Evolutionary conservation across 1,139 yeast genomes (phyloP).

Genomic region (Arxiozyma telluris): DNA sequence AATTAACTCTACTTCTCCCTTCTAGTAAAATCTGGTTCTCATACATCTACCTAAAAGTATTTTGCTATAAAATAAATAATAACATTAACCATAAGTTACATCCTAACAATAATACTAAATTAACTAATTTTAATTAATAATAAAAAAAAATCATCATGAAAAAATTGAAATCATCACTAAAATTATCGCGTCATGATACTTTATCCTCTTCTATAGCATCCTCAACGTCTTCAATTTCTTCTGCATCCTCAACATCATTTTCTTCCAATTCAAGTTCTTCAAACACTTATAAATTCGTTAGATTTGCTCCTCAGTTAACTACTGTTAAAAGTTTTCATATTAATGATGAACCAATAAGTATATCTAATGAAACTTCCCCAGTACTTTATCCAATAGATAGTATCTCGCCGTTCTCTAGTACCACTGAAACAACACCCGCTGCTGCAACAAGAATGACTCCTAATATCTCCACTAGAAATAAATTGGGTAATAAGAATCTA

Average conservation of each 20-base stretch:
- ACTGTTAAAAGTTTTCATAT: conserved; percentile 27
- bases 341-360: conserved; percentile 24
- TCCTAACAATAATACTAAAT: no score
- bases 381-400: conserved; percentile 5
- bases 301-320: conserved; percentile 29
- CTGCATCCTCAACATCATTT: background rate
- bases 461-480: background rate
- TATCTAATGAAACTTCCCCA: conserved; percentile 27
- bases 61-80: no score
- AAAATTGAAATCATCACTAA: conserved; percentile 21
- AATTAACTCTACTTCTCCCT: no score
- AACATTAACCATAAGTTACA: no score
- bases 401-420: background rate
- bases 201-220: background rate
- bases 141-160: background rate
- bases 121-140: no score
- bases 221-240: conserved; percentile 10
- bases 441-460: no score
- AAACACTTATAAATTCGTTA: conserved; percentile 19
- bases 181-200: conserved; percentile 10
- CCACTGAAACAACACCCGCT: background rate
- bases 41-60: no score
- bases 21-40: no score
- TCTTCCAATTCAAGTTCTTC: conserved; percentile 7
- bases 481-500: background rate